phyloP scores from a whole-genome alignment of 2,329 filamentous ascomycete species.

The Colletotrichum gigasporum region DNA sequence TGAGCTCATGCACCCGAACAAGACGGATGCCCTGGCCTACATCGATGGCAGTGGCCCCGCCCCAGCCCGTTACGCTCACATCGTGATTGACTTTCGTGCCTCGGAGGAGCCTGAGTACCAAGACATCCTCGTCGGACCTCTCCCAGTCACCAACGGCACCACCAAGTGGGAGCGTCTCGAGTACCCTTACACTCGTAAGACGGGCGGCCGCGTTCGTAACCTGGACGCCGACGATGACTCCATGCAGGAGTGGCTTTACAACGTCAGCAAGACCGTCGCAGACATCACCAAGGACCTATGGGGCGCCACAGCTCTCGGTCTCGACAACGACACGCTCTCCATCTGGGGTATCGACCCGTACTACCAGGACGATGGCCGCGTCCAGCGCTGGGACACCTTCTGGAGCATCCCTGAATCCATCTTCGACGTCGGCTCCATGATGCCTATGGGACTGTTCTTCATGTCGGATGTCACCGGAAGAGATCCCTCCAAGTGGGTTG shows the following conservation, averaged over 20 bases:
- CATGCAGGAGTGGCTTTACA: slow-evolving; percentile 44
- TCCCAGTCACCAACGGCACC: slow-evolving; percentile 53
- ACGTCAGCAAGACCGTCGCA: slow-evolving; percentile 38
- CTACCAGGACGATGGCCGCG: slow-evolving; percentile 50
- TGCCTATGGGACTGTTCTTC: slow-evolving; percentile 56
- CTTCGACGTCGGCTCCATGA: slow-evolving; percentile 53
- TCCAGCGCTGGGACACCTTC: slow-evolving; percentile 59
- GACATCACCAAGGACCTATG: slow-evolving; percentile 56
- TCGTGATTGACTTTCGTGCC: slow-evolving; percentile 50
- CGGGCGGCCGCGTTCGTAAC: slow-evolving; percentile 47
- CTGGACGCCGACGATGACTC: slow-evolving; percentile 47
- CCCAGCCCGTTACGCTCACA: slow-evolving; percentile 54
- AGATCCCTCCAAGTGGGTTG: slow-evolving; percentile 59
- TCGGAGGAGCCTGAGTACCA: slow-evolving; percentile 48
- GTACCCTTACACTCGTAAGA: slow-evolving; percentile 52
- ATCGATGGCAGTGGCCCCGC: slow-evolving; percentile 47
- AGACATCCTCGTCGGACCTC: slow-evolving; percentile 59
- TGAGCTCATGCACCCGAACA: slow-evolving; percentile 57
- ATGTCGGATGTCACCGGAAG: slow-evolving; percentile 59
- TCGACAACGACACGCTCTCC: slow-evolving; percentile 51
- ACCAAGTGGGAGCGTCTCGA: slow-evolving; percentile 48
- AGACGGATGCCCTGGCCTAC: slow-evolving; percentile 56
- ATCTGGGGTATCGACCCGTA: slow-evolving; percentile 53
- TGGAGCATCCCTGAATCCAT: slow-evolving; percentile 47
- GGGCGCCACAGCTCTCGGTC: slow-evolving; percentile 46